phyloP scores from a whole-genome alignment of 306 rosid genomes.

The Vicia sativa region DNA sequence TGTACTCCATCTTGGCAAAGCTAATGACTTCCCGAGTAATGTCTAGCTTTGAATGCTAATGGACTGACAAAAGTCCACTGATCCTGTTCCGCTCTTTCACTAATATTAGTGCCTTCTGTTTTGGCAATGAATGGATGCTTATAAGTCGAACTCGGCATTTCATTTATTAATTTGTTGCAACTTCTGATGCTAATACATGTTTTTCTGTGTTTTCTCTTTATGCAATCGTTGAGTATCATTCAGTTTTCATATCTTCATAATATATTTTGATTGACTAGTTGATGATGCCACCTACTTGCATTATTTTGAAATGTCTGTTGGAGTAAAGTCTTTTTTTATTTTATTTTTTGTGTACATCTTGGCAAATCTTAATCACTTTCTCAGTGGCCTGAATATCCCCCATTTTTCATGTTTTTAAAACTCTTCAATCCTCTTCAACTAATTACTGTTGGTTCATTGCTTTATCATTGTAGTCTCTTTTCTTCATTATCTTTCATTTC shows the following conservation, averaged over 20 bases:
- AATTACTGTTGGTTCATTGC: not conserved
- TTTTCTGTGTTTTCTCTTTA: too few species aligned
- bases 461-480: not conserved
- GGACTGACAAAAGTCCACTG: constrained; percentile 36
- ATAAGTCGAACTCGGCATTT: not conserved
- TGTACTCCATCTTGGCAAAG: constrained; percentile 81
- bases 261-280: too few species aligned
- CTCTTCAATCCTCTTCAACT: not conserved
- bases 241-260: too few species aligned
- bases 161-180: too few species aligned
- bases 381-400: constrained; percentile 3
- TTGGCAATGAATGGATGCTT: too few species aligned
- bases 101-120: not conserved
- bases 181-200: too few species aligned
- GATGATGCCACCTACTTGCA: too few species aligned
- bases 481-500: not conserved
- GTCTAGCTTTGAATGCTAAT: constrained; percentile 69
- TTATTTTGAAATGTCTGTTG: not conserved
- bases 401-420: not conserved
- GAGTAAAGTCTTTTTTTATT: not conserved
- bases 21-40: constrained; percentile 52
- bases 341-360: constrained; percentile 57
- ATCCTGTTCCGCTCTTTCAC: too few species aligned
- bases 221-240: too few species aligned
- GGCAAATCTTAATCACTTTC: constrained; percentile 64